phyloP scores from a whole-genome alignment of 2,329 filamentous ascomycete genomes.

The Phaeosphaeriaceae sp. region DNA sequence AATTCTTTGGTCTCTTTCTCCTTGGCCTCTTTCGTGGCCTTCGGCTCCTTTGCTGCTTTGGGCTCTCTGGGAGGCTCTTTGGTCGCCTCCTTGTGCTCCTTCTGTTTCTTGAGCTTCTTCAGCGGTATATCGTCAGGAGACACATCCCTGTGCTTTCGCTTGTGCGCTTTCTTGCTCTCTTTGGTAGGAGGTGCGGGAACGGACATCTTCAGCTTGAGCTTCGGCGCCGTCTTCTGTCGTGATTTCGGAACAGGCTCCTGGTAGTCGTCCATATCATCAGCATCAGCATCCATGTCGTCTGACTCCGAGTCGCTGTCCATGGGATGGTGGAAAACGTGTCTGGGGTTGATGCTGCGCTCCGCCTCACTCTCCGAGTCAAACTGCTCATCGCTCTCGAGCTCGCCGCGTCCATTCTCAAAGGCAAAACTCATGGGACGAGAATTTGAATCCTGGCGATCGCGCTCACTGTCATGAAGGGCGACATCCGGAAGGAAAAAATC shows the following conservation, averaged over 20 bases:
- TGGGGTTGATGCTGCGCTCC: constrained; percentile 41
- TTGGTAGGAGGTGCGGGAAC: constrained; percentile 19
- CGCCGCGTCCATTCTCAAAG: constrained; percentile 69
- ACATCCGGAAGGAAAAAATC: constrained; percentile 69
- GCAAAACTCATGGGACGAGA: constrained; percentile 73
- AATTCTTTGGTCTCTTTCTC: constrained; percentile 14
- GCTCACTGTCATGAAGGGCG: constrained; percentile 57
- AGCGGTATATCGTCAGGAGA: constrained; percentile 35
- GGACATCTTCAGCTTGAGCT: constrained; percentile 38
- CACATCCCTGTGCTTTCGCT: constrained; percentile 35
- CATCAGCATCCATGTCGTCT: constrained; percentile 39
- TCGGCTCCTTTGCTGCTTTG: constrained; percentile 12
- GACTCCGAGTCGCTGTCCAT: constrained; percentile 33
- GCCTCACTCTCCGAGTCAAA: constrained; percentile 42
- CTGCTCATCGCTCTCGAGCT: constrained; percentile 59
- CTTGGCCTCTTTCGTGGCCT: constrained; percentile 20
- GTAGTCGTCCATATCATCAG: constrained; percentile 48
- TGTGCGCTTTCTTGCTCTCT: constrained; percentile 32
- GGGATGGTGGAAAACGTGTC: constrained; percentile 41
- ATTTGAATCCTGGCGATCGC: constrained; percentile 58
- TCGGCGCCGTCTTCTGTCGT: constrained; percentile 36
- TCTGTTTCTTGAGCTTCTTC: constrained; percentile 32
- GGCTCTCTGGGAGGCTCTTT: constrained; percentile 17
- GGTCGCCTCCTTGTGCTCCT: constrained; percentile 8
- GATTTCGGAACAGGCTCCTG: constrained; percentile 43